Evolutionary conservation across 768 basidiomycete genomes (phyloP), one percentile per base, ranked within the genome.

Genomic region (Russula brevipes): DNA sequence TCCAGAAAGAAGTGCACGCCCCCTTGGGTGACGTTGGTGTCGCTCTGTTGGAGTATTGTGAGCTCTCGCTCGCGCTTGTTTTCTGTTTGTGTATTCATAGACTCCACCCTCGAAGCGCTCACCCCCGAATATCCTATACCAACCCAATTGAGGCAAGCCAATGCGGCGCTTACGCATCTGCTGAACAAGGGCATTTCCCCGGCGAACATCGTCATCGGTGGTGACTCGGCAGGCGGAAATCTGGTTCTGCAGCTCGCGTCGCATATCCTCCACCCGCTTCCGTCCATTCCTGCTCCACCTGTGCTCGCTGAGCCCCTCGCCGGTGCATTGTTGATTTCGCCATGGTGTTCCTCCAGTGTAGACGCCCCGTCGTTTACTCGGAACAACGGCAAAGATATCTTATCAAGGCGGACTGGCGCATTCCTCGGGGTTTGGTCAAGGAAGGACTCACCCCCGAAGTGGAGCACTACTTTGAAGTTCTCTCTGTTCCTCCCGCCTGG

Each of bases 191-290:
- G 69, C 8, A 67, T 70, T 4, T 24, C 62, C 1, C 31, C 67
- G 0, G 59, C 69, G 3, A 64, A 65, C 17, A 69, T 70, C 5
- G 53, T 57, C 53, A 47, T 70, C 24, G 59, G 61, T 1, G 69
- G 69, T 12, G 69, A 70, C 57, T 69, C 68, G 0, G 68, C 64
- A 3, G 69, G 69, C 10, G 69, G 38, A 33, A 70, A 69, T 55
- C 42, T 70, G 2, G 17, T 68, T 19, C 11, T 70, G 7, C 69
- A 70, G 57, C 64, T 70, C 5, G 47, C 61, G 5, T 54, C 63
- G 1, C 69, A 66, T 39, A 39, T 67, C 12, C 59, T 69, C 0
- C 69, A 68, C 11, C 69, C 69, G 1, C 59, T 68, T 3, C 9
- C 65, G 5, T 55, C 60, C 17, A 52, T 66, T 44, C n/a, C 64